phyloP scores from a whole-genome alignment of 257 asterid genomes.

The Knoxia roxburghii region DNA sequence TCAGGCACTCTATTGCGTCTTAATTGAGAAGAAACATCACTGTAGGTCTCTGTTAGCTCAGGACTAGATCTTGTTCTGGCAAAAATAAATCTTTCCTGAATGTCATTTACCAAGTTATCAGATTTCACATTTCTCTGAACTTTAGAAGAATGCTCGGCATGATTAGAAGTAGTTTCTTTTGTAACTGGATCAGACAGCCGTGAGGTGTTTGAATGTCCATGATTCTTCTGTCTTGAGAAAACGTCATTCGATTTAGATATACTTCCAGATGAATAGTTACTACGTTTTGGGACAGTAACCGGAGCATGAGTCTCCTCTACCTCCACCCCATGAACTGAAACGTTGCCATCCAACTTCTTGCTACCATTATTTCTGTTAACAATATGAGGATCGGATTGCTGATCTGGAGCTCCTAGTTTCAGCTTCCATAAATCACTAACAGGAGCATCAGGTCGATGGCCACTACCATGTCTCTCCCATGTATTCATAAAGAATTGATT shows the following conservation, averaged over 20 bases:
- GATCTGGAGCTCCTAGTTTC: slow-evolving; percentile 42
- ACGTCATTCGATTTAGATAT: slow-evolving; percentile 27
- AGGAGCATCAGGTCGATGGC: slow-evolving; percentile 89
- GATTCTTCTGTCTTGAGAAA: slow-evolving; percentile 43
- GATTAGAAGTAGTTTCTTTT: slow-evolving; percentile 38
- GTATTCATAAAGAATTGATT: slow-evolving; percentile 87
- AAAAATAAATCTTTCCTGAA: slow-evolving; percentile 54
- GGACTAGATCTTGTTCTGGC: slow-evolving; percentile 93
- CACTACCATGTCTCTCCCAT: slow-evolving; percentile 88
- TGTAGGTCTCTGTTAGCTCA: slow-evolving; percentile 76
- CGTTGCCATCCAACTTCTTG: slow-evolving; percentile 37
- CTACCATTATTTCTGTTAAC: slow-evolving; percentile 25
- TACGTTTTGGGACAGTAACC: slow-evolving; percentile 35
- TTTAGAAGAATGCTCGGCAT: slow-evolving; percentile 39
- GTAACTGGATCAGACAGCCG: slow-evolving; percentile 34
- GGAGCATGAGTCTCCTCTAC: slow-evolving; percentile 27
- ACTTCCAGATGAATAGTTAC: slow-evolving; percentile 35
- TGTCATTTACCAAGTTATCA: slow-evolving; percentile 50
- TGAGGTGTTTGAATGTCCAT: slow-evolving; percentile 35
- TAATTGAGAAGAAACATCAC: slow-evolving; percentile 36
- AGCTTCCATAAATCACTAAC: slow-evolving; percentile 34
- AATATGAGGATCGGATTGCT: slow-evolving; percentile 35
- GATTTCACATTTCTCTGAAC: slow-evolving; percentile 47
- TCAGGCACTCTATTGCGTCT: slow-evolving; percentile 42
- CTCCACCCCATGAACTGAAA: slow-evolving; percentile 27